A percentile compares a stretch with the other conserved stretches of the same genome.
Evolutionary conservation across 208 protist genomes (phyloP).

Genomic region (Histomonas meleagridis): DNA sequence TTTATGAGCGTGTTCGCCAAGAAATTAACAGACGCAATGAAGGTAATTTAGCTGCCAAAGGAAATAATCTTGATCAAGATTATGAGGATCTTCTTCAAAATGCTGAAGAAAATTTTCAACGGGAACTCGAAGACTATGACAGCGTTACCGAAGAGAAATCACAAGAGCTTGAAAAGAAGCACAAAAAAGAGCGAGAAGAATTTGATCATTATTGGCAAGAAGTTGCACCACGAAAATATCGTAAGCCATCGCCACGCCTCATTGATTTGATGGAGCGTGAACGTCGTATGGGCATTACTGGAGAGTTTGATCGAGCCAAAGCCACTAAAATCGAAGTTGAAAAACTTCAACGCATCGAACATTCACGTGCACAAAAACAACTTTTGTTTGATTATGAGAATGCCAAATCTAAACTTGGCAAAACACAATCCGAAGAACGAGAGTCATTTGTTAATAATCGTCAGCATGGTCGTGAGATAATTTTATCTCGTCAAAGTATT

Average conservation of each 20-base stretch:
- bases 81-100: background rate
- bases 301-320: background rate
- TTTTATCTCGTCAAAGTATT: background rate
- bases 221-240: conserved; percentile 3
- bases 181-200: background rate
- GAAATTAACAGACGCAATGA: background rate
- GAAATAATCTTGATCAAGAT: background rate
- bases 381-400: background rate
- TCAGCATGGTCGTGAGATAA: background rate
- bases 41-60: background rate
- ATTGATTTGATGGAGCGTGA: background rate
- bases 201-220: conserved; percentile 5
- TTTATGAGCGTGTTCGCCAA: background rate
- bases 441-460: background rate
- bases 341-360: background rate
- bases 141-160: background rate
- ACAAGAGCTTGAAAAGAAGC: background rate
- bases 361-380: background rate
- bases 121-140: background rate
- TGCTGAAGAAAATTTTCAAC: background rate
- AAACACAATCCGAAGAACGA: background rate
- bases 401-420: background rate
- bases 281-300: background rate
- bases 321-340: background rate
- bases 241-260: background rate